Conservation (phyloP, 441 rosid species). For the Arabidopsis hybrid region DNA sequence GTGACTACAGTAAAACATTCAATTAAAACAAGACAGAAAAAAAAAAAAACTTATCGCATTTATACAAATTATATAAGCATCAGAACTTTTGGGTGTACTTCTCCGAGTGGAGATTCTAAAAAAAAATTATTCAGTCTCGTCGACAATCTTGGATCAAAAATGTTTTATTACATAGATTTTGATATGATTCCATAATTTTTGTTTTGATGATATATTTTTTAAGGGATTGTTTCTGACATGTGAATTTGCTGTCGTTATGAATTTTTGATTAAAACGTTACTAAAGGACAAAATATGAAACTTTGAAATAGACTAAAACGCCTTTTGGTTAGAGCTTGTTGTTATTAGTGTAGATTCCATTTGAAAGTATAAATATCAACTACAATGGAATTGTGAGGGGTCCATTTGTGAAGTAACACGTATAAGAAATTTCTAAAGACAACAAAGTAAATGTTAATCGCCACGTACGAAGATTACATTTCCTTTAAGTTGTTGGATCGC, state of each 20-base stretch:
- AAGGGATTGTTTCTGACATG: background rate
- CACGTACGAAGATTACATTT: constrained; percentile 37
- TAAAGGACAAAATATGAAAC: constrained; percentile 1
- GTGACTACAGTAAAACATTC: background rate
- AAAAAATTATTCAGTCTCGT: background rate
- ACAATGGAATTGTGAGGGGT: constrained; percentile 1
- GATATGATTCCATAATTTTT: background rate
- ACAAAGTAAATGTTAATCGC: constrained; percentile 31
- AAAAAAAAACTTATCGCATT: background rate
- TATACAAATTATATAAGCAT: background rate
- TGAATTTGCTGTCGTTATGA: too few species aligned
- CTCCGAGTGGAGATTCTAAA: background rate
- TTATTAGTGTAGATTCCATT: constrained; percentile 22
- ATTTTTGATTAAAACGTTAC: background rate
- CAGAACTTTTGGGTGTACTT: background rate
- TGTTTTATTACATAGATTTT: background rate
- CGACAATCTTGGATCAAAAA: background rate
- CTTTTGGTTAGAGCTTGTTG: constrained; percentile 32
- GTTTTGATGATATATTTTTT: background rate
- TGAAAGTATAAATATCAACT: constrained; percentile 7
- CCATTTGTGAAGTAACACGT: constrained; percentile 39
- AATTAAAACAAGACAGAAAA: background rate
- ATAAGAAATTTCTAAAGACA: constrained; percentile 15
- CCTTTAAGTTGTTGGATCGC: constrained; percentile 37
- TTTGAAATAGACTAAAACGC: constrained; percentile 8